Base-by-base conservation (phyloP, 2,329 filamentous ascomycete species). In the Exophiala calicioides region DNA sequence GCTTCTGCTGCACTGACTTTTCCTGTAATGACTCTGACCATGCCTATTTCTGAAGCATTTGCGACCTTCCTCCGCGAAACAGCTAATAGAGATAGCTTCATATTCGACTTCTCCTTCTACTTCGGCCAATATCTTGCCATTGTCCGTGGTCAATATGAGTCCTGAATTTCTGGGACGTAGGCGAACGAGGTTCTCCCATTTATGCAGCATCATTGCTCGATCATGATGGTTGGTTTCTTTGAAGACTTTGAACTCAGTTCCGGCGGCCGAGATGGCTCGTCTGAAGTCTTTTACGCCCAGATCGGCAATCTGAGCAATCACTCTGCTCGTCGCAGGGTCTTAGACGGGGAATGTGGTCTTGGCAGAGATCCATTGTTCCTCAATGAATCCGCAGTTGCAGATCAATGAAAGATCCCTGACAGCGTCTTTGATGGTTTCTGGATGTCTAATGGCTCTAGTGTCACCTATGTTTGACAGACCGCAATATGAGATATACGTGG, bases 41-140 rank as follows among this genome's bases (percentile, higher is more conserved):
- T 94, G 41, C 88, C 88, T 1, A 90, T 86, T 64, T 94, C 86
- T 26, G 94, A 71, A 10, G 76, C 75, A 68, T 86, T 82, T 0
- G 82, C 80, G 0, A 87, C 42, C 16, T 36, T 34, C 15, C 56
- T 72, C 75, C 6, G 66, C 66, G 57, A 77, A 78, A 73, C 75
- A 78, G 19, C 67, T 62, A 27, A 76, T 64, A 59, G 77, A 78
- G 53, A 62, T 66, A 16, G 36, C 68, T 3, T 70, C 73, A 44
- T 74, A 77, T 2, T 53, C 52, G 1, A 74, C 66, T 55, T 76
- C 75, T 13, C 69, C 72, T 44, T 66, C 66, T 0, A 75, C 70
- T 50, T 77, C 74, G 10, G 43, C 15, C 20, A 85, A 82, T 10
- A 84, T 80, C 15, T 49, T 49, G 29, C 41, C 40, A 5, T 32